phyloP scores from a whole-genome alignment of 1,284 basidiomycete species.

The Amylostereum areolatum region DNA sequence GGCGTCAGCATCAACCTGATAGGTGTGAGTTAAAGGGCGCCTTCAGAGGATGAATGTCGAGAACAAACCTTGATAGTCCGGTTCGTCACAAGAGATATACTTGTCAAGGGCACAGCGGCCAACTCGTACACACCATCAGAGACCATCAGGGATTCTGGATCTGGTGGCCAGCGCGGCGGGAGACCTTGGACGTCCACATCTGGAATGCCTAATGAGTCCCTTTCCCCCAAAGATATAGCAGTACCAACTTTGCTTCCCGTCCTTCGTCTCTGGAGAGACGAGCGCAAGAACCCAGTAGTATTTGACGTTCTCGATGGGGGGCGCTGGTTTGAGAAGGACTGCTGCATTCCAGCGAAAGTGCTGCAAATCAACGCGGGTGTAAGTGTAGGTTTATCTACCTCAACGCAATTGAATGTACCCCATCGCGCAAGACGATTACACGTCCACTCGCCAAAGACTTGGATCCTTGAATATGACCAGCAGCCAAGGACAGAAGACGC shows the following conservation, averaged over 20 bases:
- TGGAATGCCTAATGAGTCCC: slow-evolving; percentile 21
- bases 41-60: too few relatives aligned
- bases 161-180: slow-evolving; percentile 73
- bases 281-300: slow-evolving; percentile 74
- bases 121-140: slow-evolving; percentile 68
- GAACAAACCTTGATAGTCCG: slow-evolving; percentile 62
- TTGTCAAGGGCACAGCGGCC: slow-evolving; percentile 61
- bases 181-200: slow-evolving; percentile 58
- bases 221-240: background rate
- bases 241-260: slow-evolving; percentile 21
- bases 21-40: too few relatives aligned
- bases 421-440: slow-evolving; percentile 80
- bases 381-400: background rate
- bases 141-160: slow-evolving; percentile 38
- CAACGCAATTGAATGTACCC: slow-evolving; percentile 40
- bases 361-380: slow-evolving; percentile 31
- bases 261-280: slow-evolving; percentile 61
- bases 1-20: slow-evolving; percentile 64
- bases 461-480: slow-evolving; percentile 56
- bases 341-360: slow-evolving; percentile 77
- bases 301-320: slow-evolving; percentile 43
- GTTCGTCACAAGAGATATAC: slow-evolving; percentile 74
- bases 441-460: slow-evolving; percentile 73
- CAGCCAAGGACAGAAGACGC: slow-evolving; percentile 60
- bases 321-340: slow-evolving; percentile 71